Conservation (phyloP, 2,329 filamentous ascomycete genomes). For the Alternaria longipes region DNA sequence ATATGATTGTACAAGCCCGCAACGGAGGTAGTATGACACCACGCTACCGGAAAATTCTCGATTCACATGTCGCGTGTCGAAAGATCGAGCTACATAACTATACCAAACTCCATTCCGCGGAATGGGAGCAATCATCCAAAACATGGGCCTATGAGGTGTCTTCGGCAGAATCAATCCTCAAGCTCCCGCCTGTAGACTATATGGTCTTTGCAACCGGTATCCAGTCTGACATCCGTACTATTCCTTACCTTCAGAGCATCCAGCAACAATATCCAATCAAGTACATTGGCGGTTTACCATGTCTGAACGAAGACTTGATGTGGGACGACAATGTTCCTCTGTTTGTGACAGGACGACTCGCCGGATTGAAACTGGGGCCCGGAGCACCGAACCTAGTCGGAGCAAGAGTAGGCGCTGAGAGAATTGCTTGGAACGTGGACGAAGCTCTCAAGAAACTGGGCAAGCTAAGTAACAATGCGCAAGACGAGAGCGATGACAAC, state of each 20-base stretch:
- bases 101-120: slow-evolving; percentile 64
- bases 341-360: slow-evolving; percentile 75
- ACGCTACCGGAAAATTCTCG: slow-evolving; percentile 71
- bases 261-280: slow-evolving; percentile 68
- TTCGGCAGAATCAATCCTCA: slow-evolving; percentile 61
- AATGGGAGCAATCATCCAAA: slow-evolving; percentile 58
- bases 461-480: background rate
- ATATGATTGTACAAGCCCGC: slow-evolving; percentile 71
- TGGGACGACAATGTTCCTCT: slow-evolving; percentile 78
- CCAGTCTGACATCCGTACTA: slow-evolving; percentile 66
- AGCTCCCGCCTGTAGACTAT: slow-evolving; percentile 67
- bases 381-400: slow-evolving; percentile 78
- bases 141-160: slow-evolving; percentile 41
- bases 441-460: slow-evolving; percentile 58
- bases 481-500: slow-evolving; percentile 9
- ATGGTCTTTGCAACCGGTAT: slow-evolving; percentile 81
- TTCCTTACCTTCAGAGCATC: slow-evolving; percentile 71
- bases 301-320: slow-evolving; percentile 78
- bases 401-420: slow-evolving; percentile 75
- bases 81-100: slow-evolving; percentile 65
- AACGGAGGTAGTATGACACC: slow-evolving; percentile 82
- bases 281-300: slow-evolving; percentile 72
- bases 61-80: slow-evolving; percentile 64
- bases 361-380: slow-evolving; percentile 73
- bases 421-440: slow-evolving; percentile 75